phyloP scores from a whole-genome alignment of 345 rosid genomes.

The Hypericum androsaemum region DNA sequence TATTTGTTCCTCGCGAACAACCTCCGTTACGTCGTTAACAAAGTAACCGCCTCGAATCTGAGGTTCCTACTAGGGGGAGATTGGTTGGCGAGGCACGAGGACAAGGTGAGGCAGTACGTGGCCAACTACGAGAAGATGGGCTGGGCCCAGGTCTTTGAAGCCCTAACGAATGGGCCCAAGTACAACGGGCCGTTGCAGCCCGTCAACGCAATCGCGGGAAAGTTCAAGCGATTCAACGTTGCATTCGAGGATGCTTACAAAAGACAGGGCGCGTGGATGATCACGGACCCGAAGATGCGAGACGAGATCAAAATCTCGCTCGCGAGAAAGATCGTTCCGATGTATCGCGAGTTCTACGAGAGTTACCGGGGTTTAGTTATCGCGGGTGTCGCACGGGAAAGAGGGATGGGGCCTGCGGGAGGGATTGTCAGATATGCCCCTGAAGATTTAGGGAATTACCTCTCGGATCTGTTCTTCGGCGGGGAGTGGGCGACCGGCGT shows the following conservation, averaged over 20 bases:
- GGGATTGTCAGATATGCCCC: conserved; percentile 49
- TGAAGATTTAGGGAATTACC: conserved; percentile 51
- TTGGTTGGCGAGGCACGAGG: conserved; percentile 52
- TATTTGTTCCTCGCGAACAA: conserved; percentile 73
- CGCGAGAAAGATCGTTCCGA: conserved; percentile 33
- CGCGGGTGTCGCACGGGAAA: conserved; percentile 2
- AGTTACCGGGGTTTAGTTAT: conserved; percentile 12
- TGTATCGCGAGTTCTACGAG: conserved; percentile 41
- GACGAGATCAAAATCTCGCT: conserved; percentile 49
- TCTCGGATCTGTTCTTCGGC: background rate
- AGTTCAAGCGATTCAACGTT: conserved; percentile 40
- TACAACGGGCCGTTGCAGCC: conserved; percentile 22
- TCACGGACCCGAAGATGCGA: conserved; percentile 40
- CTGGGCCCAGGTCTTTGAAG: conserved; percentile 47
- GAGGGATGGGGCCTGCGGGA: conserved; percentile 14
- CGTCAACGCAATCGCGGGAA: conserved; percentile 18
- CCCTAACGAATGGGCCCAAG: conserved; percentile 26
- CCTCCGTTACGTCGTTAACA: conserved; percentile 58
- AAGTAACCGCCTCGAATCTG: conserved; percentile 48
- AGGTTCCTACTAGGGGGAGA: conserved; percentile 44
- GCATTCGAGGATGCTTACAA: conserved; percentile 46
- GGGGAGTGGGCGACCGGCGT: too few species aligned
- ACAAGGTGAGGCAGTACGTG: conserved; percentile 41
- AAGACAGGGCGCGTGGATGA: conserved; percentile 53
- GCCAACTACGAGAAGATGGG: conserved; percentile 54